Base-by-base conservation (phyloP, 148 eudicot genomes). In the Persicaria tinctoria region DNA sequence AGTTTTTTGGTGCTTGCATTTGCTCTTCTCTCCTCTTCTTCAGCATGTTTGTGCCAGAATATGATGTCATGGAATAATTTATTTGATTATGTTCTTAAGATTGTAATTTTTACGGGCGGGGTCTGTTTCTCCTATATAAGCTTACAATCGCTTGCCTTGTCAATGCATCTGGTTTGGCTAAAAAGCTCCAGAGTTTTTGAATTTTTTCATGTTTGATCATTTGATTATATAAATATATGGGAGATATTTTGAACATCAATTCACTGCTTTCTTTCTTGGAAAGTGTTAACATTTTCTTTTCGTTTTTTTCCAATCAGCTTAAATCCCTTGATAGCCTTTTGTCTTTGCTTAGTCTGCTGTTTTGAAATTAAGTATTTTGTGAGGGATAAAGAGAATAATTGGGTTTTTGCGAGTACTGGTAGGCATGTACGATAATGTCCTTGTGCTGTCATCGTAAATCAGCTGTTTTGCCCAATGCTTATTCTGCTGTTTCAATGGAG, bases 1-100 rank as follows among this genome's bases (percentile, higher is more conserved):
- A 91, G 84, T 79, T 78, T 84, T 69, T 75, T 41, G 77, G 80
- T 87, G 80, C 73, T 84, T 83, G 79, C 68, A 51, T 51, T 63
- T 76, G 73, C 76, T 75, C 76, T 51, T 82, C 55, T 16, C 68
- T 49, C 76, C 53, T 78, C 75, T 57, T 79, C 54, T 48, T 64
- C 48, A 73, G 32, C 57, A 62, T 68, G 64, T 32, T 48, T 14
- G 38, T 8, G 32, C 17, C 55, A n/a, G 5, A 47, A 53, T 2
- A 8, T 66, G 10, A 46, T n/a, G 10, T 16, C 46, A 66, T 66
- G 32, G 46, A 64, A 38, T 41, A 66, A 66, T 66, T 66, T 66
- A 12, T 66, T 10, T 41, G n/a, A 38, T 59, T 50, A 14, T 41
- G 70, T 41, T 1, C 70, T 41, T 32, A 38, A 41, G 47, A 9